phyloP scores from a whole-genome alignment of 2,329 filamentous ascomycete genomes.

The Acrodontium crateriforme region DNA sequence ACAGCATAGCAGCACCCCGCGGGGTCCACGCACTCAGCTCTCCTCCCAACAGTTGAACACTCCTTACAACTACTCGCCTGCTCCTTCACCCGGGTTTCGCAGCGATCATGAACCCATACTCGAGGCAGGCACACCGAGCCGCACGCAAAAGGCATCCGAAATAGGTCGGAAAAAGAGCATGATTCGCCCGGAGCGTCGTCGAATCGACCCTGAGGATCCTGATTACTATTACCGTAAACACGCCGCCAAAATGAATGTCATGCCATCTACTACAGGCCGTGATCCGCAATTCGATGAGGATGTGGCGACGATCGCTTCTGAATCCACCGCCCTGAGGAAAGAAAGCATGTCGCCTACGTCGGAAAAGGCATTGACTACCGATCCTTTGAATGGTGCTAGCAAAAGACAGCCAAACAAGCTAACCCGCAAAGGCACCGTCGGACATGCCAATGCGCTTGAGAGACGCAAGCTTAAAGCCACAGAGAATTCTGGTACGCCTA shows the following conservation, averaged over 20 bases:
- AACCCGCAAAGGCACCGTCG: conserved; percentile 48
- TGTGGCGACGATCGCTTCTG: conserved; percentile 44
- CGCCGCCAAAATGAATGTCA: conserved; percentile 79
- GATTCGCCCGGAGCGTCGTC: conserved; percentile 74
- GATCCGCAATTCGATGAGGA: conserved; percentile 65
- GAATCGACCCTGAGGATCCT: conserved; percentile 74
- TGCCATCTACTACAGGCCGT: conserved; percentile 84
- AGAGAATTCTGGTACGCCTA: conserved; percentile 61
- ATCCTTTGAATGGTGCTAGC: conserved; percentile 23
- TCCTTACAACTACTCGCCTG: too few species aligned
- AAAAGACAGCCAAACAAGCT: conserved; percentile 21
- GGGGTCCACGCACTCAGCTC: too few species aligned
- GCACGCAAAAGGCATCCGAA: conserved; percentile 33
- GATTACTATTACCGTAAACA: conserved; percentile 95
- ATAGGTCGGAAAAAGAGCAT: conserved; percentile 69
- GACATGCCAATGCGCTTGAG: conserved; percentile 42
- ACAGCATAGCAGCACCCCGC: too few species aligned
- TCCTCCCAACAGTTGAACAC: too few species aligned
- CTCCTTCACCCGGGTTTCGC: conserved; percentile 22
- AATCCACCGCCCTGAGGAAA: conserved; percentile 29
- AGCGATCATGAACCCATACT: conserved; percentile 42
- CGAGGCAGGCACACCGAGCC: conserved; percentile 23
- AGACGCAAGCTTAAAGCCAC: conserved; percentile 39
- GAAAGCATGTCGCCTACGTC: conserved; percentile 19
- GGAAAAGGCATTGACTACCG: conserved; percentile 1